Conservation (phyloP, 2,329 filamentous ascomycete genomes). For the Fusarium sp. region DNA sequence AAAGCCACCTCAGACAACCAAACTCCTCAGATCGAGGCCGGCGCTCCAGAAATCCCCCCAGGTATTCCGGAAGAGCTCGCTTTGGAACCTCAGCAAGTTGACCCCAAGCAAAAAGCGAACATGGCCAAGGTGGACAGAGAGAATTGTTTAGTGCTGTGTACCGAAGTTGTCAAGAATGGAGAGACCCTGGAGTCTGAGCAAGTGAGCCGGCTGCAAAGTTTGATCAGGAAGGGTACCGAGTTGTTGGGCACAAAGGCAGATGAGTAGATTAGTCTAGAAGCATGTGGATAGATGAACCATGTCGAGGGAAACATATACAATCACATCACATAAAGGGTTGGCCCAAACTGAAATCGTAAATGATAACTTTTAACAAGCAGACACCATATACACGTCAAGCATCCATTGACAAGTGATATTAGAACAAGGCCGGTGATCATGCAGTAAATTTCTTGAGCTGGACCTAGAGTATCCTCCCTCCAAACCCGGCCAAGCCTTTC, state of each 20-base stretch:
- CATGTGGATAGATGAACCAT: neutral
- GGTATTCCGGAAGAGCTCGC: conserved; percentile 53
- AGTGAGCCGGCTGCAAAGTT: conserved; percentile 59
- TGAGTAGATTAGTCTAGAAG: conserved; percentile 1
- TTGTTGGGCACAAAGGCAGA: conserved; percentile 53
- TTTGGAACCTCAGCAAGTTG: conserved; percentile 63
- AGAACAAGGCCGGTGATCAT: conserved; percentile 57
- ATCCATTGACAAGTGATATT: conserved; percentile 52
- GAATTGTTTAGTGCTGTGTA: conserved; percentile 71
- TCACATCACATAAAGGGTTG: conserved; percentile 2
- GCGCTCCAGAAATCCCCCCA: conserved; percentile 16
- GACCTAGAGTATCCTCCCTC: conserved; percentile 58
- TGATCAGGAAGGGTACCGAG: conserved; percentile 65
- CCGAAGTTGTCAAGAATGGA: conserved; percentile 64
- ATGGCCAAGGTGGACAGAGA: conserved; percentile 69
- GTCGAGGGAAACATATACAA: neutral
- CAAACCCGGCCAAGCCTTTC: conserved; percentile 54
- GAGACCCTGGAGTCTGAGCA: conserved; percentile 57
- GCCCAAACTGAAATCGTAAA: conserved; percentile 20
- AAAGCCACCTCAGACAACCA: conserved; percentile 43
- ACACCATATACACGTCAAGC: conserved; percentile 43
- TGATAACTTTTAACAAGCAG: conserved; percentile 40
- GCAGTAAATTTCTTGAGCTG: conserved; percentile 59
- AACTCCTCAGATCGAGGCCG: conserved; percentile 39
- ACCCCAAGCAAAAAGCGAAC: conserved; percentile 58